Evolutionary conservation across 495 filamentous ascomycete genomes (phyloP).

Genomic region (Daldinia grandis): DNA sequence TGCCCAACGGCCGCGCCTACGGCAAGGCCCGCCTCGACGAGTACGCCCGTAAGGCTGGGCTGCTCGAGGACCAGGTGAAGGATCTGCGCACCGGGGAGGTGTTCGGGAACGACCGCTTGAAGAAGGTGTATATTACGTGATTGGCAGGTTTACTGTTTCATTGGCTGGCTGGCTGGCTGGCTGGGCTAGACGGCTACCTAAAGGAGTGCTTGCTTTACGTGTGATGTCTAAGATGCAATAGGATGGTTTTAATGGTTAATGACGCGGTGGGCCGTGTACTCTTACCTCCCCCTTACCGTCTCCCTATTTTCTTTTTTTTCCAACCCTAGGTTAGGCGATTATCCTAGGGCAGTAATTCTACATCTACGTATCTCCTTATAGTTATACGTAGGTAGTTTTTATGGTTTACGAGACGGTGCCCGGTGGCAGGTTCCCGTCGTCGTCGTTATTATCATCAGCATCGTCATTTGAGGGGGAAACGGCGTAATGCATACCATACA

Average conservation of each 20-base stretch:
- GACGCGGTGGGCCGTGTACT: background rate
- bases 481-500: background rate
- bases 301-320: no score
- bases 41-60: slow-evolving; percentile 76
- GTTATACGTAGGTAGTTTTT: background rate
- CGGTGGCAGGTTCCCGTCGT: no score
- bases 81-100: slow-evolving; percentile 81
- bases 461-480: background rate
- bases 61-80: slow-evolving; percentile 72
- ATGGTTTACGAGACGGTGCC: background rate
- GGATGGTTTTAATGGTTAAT: background rate
- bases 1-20: slow-evolving; percentile 89
- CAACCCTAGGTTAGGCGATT: background rate
- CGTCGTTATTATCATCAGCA: background rate
- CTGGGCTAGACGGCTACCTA: no score
- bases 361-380: background rate
- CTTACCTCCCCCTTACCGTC: background rate
- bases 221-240: no score
- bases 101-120: slow-evolving; percentile 67
- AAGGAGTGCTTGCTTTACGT: no score
- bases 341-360: background rate
- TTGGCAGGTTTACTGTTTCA: background rate
- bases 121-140: slow-evolving; percentile 85
- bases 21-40: slow-evolving; percentile 76
- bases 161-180: background rate